Conservation (phyloP, 2,329 filamentous ascomycete genomes). For the Colletotrichum tofieldiae region DNA sequence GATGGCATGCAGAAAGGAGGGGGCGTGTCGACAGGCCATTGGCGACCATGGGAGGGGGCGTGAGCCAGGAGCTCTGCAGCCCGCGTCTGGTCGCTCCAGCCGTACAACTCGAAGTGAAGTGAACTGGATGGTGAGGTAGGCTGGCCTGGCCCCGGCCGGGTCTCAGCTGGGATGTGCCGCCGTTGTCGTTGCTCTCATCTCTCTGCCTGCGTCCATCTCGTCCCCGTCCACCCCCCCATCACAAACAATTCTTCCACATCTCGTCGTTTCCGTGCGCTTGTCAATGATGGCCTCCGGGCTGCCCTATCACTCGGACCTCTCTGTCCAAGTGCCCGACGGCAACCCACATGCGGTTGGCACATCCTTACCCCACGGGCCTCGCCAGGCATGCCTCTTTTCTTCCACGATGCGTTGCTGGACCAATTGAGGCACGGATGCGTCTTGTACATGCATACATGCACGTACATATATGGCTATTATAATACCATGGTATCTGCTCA, state of each 20-base stretch:
- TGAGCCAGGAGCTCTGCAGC: slow-evolving; percentile 16
- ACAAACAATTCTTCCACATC: neutral
- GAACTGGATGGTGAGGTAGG: neutral
- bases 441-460: neutral
- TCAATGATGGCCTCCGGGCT: neutral
- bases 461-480: neutral
- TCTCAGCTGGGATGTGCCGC: slow-evolving; percentile 18
- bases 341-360: slow-evolving; percentile 31
- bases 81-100: slow-evolving; percentile 18
- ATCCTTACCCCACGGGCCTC: slow-evolving; percentile 36
- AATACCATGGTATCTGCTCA: neutral
- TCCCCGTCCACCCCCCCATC: neutral
- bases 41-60: slow-evolving; percentile 24
- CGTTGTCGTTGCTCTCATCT: slow-evolving; percentile 7
- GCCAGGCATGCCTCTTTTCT: slow-evolving; percentile 4
- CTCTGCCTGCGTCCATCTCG: slow-evolving; percentile 3
- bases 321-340: slow-evolving; percentile 1
- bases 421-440: slow-evolving; percentile 25
- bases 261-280: neutral
- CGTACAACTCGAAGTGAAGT: neutral
- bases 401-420: slow-evolving; percentile 17
- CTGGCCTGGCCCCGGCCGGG: slow-evolving; percentile 18
- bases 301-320: neutral
- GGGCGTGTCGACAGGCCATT: slow-evolving; percentile 36
- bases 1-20: slow-evolving; percentile 40